phyloP scores from a whole-genome alignment of 164 flowering plant genomes.

The Brasenia schreberi region DNA sequence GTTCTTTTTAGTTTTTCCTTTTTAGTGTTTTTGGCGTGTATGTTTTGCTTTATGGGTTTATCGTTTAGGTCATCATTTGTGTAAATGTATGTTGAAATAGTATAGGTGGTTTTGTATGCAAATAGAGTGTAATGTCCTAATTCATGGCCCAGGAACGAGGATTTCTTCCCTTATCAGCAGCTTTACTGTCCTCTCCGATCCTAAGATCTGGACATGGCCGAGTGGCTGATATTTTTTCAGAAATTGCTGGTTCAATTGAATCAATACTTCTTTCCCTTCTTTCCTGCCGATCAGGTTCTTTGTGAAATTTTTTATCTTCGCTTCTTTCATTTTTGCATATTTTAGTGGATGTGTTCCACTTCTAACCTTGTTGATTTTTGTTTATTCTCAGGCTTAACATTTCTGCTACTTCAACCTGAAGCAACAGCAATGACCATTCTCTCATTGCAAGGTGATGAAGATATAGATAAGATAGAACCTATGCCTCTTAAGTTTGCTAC shows the following conservation, averaged over 20 bases:
- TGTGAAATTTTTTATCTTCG: neutral
- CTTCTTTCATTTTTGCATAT: neutral
- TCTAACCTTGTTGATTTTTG: neutral
- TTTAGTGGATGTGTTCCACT: neutral
- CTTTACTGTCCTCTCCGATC: slow-evolving; percentile 60
- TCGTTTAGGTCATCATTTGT: no score
- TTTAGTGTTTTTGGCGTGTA: no score
- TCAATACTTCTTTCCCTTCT: slow-evolving; percentile 68
- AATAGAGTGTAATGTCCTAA: neutral
- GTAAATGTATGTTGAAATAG: no score
- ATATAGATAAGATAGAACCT: slow-evolving; percentile 42
- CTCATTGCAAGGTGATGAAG: slow-evolving; percentile 50
- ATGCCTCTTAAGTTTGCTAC: slow-evolving; percentile 78
- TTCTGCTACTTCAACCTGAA: slow-evolving; percentile 66
- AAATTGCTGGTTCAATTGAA: slow-evolving; percentile 52
- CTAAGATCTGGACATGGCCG: slow-evolving; percentile 49
- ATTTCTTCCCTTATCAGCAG: slow-evolving; percentile 85
- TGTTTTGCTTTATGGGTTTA: no score
- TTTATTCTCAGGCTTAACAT: slow-evolving; percentile 50
- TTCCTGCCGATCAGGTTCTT: slow-evolving; percentile 75
- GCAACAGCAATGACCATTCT: slow-evolving; percentile 44
- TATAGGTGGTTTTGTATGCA: no score
- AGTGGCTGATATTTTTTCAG: slow-evolving; percentile 39
- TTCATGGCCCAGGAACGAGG: slow-evolving; percentile 72
- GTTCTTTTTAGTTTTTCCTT: no score